A percentile compares a stretch with the other conserved stretches of the same genome.
These are phyloP conservation scores for Plantago major DNA, from an alignment of 257 asterid species.

Conservation along the genomic window DNA sequence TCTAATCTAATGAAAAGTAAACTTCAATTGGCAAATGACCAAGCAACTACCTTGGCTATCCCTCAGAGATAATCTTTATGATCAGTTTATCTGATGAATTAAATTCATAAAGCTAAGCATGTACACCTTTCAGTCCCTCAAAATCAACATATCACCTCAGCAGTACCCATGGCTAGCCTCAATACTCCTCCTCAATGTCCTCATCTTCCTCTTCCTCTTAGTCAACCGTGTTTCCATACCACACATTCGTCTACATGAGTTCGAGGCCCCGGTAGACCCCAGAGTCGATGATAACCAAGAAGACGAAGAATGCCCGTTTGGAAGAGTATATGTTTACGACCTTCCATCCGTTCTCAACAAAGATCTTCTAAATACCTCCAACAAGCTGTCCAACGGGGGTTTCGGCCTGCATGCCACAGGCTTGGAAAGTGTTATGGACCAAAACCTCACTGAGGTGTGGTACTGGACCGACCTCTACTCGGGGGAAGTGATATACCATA, in stretches of 20 bases:
- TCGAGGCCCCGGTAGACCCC: neutral
- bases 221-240: neutral
- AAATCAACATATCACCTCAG: slow-evolving; percentile 2
- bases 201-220: slow-evolving; percentile 5
- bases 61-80: neutral
- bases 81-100: too few relatives aligned
- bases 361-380: slow-evolving; percentile 33
- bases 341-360: slow-evolving; percentile 43
- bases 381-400: slow-evolving; percentile 41
- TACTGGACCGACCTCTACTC: slow-evolving; percentile 53
- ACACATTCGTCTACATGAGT: neutral
- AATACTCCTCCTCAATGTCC: slow-evolving; percentile 6
- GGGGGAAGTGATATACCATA: slow-evolving; percentile 49
- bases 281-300: neutral
- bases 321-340: slow-evolving; percentile 45
- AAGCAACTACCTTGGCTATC: neutral
- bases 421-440: slow-evolving; percentile 38
- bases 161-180: neutral
- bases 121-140: slow-evolving; percentile 2
- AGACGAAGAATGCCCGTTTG: slow-evolving; percentile 32
- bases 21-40: neutral
- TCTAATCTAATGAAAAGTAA: neutral
- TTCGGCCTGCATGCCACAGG: slow-evolving; percentile 47
- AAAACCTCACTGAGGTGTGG: slow-evolving; percentile 40
- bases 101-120: neutral